A percentile compares a stretch with the other conserved stretches of the same genome.
Evolutionary conservation across 2,329 filamentous ascomycete genomes (phyloP).

Genomic region (Alternaria dauci): DNA sequence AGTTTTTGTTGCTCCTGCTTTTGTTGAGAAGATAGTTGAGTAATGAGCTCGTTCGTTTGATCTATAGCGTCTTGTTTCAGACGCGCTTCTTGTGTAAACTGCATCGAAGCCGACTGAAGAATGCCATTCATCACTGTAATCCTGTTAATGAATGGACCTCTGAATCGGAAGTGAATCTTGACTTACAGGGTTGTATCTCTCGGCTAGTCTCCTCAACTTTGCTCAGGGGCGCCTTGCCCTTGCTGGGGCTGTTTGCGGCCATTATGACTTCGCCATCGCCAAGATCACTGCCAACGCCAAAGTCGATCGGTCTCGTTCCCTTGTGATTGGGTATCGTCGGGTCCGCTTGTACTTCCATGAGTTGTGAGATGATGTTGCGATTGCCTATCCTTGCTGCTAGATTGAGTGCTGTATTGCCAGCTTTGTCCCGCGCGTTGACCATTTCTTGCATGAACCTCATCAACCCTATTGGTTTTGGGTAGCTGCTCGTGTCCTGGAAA

Average conservation of each 20-base stretch:
- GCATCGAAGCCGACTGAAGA: conserved; percentile 77
- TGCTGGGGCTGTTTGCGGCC: conserved; percentile 45
- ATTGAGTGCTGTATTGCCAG: conserved; percentile 93
- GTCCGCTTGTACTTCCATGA: conserved; percentile 93
- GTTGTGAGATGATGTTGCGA: conserved; percentile 92
- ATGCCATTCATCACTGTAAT: conserved; percentile 77
- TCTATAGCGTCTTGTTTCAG: conserved; percentile 86
- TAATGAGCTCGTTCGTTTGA: conserved; percentile 79
- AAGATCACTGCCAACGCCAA: conserved; percentile 81
- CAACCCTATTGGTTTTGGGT: conserved; percentile 77
- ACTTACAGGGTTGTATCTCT: conserved; percentile 81
- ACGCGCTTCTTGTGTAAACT: conserved; percentile 82
- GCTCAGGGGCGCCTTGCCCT: conserved; percentile 50
- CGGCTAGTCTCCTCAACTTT: conserved; percentile 76
- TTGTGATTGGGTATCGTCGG: conserved; percentile 91
- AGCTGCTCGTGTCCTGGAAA: conserved; percentile 62
- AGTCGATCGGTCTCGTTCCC: conserved; percentile 88
- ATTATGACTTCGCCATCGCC: conserved; percentile 31
- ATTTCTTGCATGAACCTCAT: conserved; percentile 96
- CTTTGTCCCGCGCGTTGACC: conserved; percentile 92
- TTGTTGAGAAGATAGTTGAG: conserved; percentile 79
- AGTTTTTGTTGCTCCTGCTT: conserved; percentile 78
- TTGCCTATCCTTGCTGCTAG: conserved; percentile 93
- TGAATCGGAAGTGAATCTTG: not conserved
- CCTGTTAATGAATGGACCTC: conserved; percentile 1